Base-by-base conservation (phyloP, 2,329 filamentous ascomycete genomes). In the Rhynchosporium agropyri region DNA sequence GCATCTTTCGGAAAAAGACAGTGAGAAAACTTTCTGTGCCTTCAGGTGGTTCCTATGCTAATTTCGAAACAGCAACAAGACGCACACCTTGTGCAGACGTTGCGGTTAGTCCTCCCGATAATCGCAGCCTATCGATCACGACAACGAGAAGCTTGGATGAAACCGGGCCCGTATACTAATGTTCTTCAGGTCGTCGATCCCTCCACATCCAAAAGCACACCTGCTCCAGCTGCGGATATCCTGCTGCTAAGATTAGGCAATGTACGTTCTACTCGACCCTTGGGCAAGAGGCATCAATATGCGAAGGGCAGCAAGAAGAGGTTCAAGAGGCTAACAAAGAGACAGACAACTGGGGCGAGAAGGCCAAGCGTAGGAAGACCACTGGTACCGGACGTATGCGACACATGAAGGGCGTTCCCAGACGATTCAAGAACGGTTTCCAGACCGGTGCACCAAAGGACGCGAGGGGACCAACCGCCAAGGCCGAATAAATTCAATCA, bases 281-380 rank as follows among this genome's bases (percentile, higher is more conserved):
- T 56, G 53, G 67, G 58, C 58, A 57, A 51, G 33, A 36, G 43
- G 15, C 48, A n/a, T n/a, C 36, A 42, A 50, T 45, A 65, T 49
- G 28, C 59, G 77, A 29, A 50, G 88, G 84, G 80, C 81, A 89
- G 84, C 88, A 75, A 88, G 87, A 83, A 79, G 86, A 87, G 83
- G 87, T 88, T 83, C 88, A 77, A 88, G 86, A n/a, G 74, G 87
- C 88, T 76, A 85, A 85, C 75, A 85, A 84, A 15, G 75, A 80
- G 85, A 79, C 78, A 98, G 94, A 89, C 89, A 97, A 99, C 91
- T 99, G 95, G 95, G 88, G 91, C 81, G 94, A 98, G 88, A 99
- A 99, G 91, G 94, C 93, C 76, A 98, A 98, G 92, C 87, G 95
- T 82, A 96, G 95, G 90, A 98, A 97, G 93, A 97, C 94, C 78